A percentile compares a stretch with the other conserved stretches of the same genome.
Conservation (phyloP, 768 basidiomycete genomes). For the Tricholoma saponaceum region DNA sequence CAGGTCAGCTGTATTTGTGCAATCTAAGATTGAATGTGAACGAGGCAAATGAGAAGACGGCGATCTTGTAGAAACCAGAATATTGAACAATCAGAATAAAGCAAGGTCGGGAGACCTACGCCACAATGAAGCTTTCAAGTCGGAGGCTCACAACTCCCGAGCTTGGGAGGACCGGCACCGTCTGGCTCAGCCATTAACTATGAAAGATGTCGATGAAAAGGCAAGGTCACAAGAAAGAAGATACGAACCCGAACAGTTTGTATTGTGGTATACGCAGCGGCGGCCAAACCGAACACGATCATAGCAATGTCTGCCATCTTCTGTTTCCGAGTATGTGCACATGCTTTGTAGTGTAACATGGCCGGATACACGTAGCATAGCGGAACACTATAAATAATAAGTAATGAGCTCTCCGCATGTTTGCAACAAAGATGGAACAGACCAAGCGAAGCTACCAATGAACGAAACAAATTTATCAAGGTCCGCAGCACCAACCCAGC, state of each 20-base stretch:
- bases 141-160: slow-evolving; percentile 14
- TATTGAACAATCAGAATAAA: background rate
- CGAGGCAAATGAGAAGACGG: background rate
- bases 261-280: slow-evolving; percentile 72
- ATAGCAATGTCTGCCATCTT: slow-evolving; percentile 68
- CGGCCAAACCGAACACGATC: slow-evolving; percentile 69
- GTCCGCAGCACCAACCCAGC: slow-evolving; percentile 80
- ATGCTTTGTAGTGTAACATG: slow-evolving; percentile 88
- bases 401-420: background rate
- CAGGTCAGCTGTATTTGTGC: background rate
- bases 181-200: slow-evolving; percentile 14
- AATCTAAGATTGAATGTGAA: background rate
- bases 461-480: slow-evolving; percentile 95
- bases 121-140: background rate
- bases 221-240: background rate
- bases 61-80: background rate
- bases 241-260: slow-evolving; percentile 68
- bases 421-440: slow-evolving; percentile 22
- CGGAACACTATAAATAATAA: slow-evolving; percentile 61
- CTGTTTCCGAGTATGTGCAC: slow-evolving; percentile 64
- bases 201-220: background rate
- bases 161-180: slow-evolving; percentile 6
- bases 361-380: slow-evolving; percentile 93
- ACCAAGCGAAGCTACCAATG: slow-evolving; percentile 94
- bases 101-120: background rate